Percentiles rank a stretch among this genome's conserved stretches.
Conservation (phyloP, 805 yeast genomes). For the Blastobotrys terrestris region DNA sequence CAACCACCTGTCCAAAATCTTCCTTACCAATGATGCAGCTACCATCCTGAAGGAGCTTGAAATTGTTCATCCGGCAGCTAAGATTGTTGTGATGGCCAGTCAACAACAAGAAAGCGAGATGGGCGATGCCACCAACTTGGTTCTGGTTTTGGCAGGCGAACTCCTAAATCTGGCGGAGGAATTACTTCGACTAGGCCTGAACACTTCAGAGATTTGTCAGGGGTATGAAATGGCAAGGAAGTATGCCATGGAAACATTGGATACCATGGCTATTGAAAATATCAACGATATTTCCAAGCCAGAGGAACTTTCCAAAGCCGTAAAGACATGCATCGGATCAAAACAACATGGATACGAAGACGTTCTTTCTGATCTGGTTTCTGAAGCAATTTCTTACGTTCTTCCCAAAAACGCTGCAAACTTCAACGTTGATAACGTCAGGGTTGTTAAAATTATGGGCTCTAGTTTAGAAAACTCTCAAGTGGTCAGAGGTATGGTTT, state of each 20-base stretch:
- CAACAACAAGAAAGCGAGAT: slow-evolving; percentile 95
- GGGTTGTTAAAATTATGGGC: slow-evolving; percentile 98
- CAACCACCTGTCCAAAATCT: slow-evolving; percentile 76
- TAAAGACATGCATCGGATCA: slow-evolving; percentile 84
- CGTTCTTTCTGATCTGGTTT: slow-evolving; percentile 64
- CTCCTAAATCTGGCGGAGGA: slow-evolving; percentile 81
- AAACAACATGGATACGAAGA: slow-evolving; percentile 91
- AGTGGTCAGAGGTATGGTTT: slow-evolving; percentile 96
- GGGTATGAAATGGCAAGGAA: slow-evolving; percentile 87
- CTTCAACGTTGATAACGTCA: slow-evolving; percentile 87
- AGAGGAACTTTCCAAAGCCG: slow-evolving; percentile 58
- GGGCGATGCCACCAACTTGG: slow-evolving; percentile 95
- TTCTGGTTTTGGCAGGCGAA: slow-evolving; percentile 89
- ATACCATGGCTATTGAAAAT: slow-evolving; percentile 44
- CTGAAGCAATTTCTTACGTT: slow-evolving; percentile 77
- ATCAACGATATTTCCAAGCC: slow-evolving; percentile 52
- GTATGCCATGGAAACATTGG: slow-evolving; percentile 63
- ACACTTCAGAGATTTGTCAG: slow-evolving; percentile 86
- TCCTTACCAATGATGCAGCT: slow-evolving; percentile 96
- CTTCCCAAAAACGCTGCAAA: slow-evolving; percentile 57
- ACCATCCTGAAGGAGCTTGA: slow-evolving; percentile 91
- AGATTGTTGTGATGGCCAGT: slow-evolving; percentile 90
- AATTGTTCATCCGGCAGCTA: slow-evolving; percentile 95
- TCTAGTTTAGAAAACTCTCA: slow-evolving; percentile 63
- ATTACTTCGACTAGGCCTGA: slow-evolving; percentile 74